These are phyloP conservation scores for Geotrichum siamense DNA, from an alignment of 1,139 yeast genomes.

Conservation along the genomic window DNA sequence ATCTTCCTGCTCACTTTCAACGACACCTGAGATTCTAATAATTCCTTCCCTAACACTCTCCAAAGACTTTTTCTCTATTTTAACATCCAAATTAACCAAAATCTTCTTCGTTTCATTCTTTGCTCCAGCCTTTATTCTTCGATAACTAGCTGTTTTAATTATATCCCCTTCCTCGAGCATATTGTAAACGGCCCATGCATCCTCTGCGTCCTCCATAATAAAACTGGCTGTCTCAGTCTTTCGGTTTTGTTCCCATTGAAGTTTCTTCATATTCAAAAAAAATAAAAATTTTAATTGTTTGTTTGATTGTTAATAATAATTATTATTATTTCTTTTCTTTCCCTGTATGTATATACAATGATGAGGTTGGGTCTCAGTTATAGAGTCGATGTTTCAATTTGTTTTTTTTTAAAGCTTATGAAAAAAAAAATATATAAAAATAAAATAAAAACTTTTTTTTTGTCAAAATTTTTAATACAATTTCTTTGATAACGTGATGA, in stretches of 20 bases:
- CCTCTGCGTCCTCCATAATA: conserved; percentile 84
- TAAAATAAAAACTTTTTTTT: no score
- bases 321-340: no score
- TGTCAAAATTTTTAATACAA: no score
- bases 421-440: no score
- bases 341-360: no score
- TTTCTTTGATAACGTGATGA: no score
- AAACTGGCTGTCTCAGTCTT: conserved; percentile 59
- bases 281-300: no score
- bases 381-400: no score
- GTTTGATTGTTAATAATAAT: no score
- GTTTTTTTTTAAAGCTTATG: no score
- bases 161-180: conserved; percentile 70
- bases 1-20: conserved; percentile 63
- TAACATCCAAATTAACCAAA: conserved; percentile 47
- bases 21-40: conserved; percentile 75
- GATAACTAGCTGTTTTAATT: conserved; percentile 56
- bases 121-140: conserved; percentile 53
- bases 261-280: conserved; percentile 1
- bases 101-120: conserved; percentile 45
- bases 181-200: conserved; percentile 83
- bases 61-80: conserved; percentile 67
- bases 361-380: no score
- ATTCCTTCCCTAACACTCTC: conserved; percentile 63
- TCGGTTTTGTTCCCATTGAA: neutral